Evolutionary conservation across 1,284 basidiomycete genomes (phyloP), one percentile per base, ranked within the genome.

Genomic region (Pseudozyma sp.): DNA sequence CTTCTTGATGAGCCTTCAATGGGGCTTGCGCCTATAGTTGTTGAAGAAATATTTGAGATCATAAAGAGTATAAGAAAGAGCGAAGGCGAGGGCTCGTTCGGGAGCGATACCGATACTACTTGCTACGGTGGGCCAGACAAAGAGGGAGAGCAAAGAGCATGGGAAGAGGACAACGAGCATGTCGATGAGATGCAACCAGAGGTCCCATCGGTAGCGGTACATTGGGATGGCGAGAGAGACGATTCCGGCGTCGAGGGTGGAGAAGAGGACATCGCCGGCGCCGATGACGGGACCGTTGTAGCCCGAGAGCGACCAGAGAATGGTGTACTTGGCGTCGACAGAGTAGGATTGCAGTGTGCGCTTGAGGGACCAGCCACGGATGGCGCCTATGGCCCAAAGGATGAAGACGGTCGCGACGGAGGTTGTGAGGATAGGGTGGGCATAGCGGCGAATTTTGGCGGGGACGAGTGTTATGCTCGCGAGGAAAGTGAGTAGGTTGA

Each of bases 371-470:
- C 67, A 63, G 0, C 68, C 67, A 5, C 72, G 64, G 6, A 66
- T 57, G 3, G 60, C 79, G 19, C 77, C 79, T 18, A 81, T 19
- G 1, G 55, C 79, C 80, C 80, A 82, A 12, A 82, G 63, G 48
- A 81, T 49, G 14, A 82, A 57, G 8, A 82, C 64, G 12, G 79
- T 81, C 11, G 62, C 60, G 39, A 79, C 25, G 3, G 77, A 77
- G 31, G 72, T 76, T 49, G 74, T 80, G 34, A 82, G 72, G 55
- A 82, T 82, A 13, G 80, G 80, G 36, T 82, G 80, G 1, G 65
- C 53, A 50, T 76, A 82, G 1, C 79, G 64, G 0, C 80, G 69
- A 34, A 81, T 61, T 12, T 16, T 18, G 1, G 77, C 50, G 1
- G 80, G 80, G 1, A 82, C 76, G 34, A 82, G 34, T 0, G 76